Percentiles rank a stretch among this genome's conserved stretches.
Conservation (phyloP, 106 monocot species). For the Acorus gramineus region DNA sequence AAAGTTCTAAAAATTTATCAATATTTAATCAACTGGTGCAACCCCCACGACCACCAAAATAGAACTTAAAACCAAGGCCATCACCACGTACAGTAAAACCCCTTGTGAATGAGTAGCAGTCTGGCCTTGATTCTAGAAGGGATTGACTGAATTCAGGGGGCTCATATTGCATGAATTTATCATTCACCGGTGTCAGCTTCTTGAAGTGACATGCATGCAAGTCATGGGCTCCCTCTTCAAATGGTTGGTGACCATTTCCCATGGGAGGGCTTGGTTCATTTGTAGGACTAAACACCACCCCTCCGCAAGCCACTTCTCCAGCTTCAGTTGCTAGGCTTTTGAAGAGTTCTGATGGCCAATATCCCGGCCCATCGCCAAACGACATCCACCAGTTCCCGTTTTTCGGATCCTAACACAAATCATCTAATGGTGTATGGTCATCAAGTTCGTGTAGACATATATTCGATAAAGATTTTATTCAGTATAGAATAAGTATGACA, state of each 20-base stretch:
- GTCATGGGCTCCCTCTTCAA: not conserved
- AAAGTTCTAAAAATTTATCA: constrained; percentile 2
- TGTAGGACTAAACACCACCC: not conserved
- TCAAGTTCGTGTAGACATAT: not conserved
- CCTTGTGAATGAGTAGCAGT: not conserved
- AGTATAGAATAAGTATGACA: not conserved
- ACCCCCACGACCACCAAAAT: constrained; percentile 4
- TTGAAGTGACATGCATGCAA: not conserved
- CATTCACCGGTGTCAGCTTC: not conserved
- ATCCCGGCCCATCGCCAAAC: not conserved
- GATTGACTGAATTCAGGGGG: too few relatives aligned
- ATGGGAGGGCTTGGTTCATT: constrained; percentile 6
- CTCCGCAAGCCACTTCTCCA: not conserved
- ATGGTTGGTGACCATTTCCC: constrained; percentile 1
- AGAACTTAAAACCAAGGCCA: not conserved
- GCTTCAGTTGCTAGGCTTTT: not conserved
- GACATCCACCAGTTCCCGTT: constrained; percentile 4
- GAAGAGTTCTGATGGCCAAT: constrained; percentile 5
- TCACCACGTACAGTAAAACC: not conserved
- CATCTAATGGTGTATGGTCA: too few relatives aligned
- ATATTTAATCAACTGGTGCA: not conserved
- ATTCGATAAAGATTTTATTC: not conserved
- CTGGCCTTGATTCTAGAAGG: too few relatives aligned
- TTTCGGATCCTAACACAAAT: not conserved
- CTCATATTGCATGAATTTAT: not conserved